These are phyloP conservation scores for Chlorella vulgaris DNA, from an alignment of 139 green algal genomes.

Conservation along the genomic window DNA sequence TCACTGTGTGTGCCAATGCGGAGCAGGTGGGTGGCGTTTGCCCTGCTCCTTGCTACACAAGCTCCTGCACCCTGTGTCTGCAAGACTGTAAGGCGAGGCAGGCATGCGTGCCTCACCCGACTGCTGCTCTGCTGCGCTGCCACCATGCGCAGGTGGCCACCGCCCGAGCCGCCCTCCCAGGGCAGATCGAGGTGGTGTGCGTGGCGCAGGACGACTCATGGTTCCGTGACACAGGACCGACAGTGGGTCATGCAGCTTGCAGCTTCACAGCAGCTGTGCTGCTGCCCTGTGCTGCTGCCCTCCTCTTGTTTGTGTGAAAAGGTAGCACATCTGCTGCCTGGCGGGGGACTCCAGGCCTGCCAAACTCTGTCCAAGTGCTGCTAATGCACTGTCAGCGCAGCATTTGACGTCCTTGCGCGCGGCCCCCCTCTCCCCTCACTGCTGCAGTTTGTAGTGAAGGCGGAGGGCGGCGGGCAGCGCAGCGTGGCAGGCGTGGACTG, in stretches of 20 bases:
- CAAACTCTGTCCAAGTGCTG: too few relatives aligned
- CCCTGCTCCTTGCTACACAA: too few relatives aligned
- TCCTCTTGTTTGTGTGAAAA: background rate
- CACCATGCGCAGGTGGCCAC: slow-evolving; percentile 16
- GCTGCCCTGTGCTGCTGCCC: background rate
- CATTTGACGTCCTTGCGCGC: too few relatives aligned
- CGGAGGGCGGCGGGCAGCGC: background rate
- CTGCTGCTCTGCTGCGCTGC: background rate
- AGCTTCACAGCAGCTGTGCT: background rate
- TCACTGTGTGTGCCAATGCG: slow-evolving; percentile 48
- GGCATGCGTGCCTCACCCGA: too few relatives aligned
- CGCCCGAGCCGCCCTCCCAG: slow-evolving; percentile 17
- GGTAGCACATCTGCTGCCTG: too few relatives aligned
- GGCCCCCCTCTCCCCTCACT: background rate
- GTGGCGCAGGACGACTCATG: slow-evolving; percentile 55
- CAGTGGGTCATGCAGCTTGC: slow-evolving; percentile 19
- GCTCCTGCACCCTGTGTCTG: too few relatives aligned
- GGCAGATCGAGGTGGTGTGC: slow-evolving; percentile 26
- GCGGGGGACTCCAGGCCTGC: background rate
- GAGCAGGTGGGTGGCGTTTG: background rate
- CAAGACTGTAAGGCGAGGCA: too few relatives aligned
- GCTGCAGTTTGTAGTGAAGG: slow-evolving; percentile 40
- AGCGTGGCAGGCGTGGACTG: slow-evolving; percentile 56
- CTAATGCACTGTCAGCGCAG: too few relatives aligned
- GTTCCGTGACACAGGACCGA: slow-evolving; percentile 57